A percentile compares a stretch with the other conserved stretches of the same genome.
These are phyloP conservation scores for Umbilicus rupestris DNA, from an alignment of 164 flowering plant species.

Conservation along the genomic window DNA sequence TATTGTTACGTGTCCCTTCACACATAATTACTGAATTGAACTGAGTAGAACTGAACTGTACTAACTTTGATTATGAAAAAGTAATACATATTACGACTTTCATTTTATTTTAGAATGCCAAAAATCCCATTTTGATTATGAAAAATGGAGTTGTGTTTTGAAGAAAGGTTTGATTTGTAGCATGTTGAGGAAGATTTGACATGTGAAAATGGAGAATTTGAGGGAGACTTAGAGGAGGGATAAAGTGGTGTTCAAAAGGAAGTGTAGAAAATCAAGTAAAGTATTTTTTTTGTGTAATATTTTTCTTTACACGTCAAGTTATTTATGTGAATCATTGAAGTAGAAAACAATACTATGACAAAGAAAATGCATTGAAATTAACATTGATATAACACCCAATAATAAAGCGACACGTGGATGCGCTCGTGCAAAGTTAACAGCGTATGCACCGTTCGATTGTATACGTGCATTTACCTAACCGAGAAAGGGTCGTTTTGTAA, in stretches of 20 bases:
- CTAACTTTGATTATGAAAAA: too few species aligned
- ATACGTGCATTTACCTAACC: not conserved
- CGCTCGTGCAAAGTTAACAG: not conserved
- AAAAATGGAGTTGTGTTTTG: not conserved
- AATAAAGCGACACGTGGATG: not conserved
- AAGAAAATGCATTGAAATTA: not conserved
- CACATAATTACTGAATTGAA: too few species aligned
- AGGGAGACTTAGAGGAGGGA: not conserved
- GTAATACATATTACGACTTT: too few species aligned
- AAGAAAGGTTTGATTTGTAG: not conserved
- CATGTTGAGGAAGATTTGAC: conserved; percentile 1
- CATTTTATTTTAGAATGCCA: too few species aligned
- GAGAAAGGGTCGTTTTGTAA: too few species aligned
- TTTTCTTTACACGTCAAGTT: conserved; percentile 6
- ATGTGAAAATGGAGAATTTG: conserved; percentile 2
- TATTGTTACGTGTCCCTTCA: too few species aligned
- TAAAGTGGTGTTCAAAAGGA: conserved; percentile 1
- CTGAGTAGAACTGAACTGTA: too few species aligned
- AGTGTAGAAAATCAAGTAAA: not conserved
- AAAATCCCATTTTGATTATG: not conserved
- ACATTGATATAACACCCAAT: not conserved
- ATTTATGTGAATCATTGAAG: not conserved
- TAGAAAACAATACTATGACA: not conserved
- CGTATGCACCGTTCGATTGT: not conserved
- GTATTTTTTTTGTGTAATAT: not conserved